Conservation (phyloP, 306 rosid genomes). For the Pterocarpus santalinus region DNA sequence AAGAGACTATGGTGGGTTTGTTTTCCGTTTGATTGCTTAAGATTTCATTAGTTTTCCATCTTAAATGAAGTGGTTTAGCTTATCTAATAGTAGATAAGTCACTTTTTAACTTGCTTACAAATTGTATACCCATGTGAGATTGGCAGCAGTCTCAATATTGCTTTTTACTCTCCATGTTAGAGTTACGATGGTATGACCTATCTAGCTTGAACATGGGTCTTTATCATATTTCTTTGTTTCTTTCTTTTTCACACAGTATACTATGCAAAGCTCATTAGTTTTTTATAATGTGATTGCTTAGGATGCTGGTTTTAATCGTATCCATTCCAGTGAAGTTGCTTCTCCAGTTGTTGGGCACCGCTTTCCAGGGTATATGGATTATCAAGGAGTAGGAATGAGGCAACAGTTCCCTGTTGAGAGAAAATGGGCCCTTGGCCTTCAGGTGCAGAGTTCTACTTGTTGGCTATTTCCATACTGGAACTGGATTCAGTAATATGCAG, state of each 20-base stretch:
- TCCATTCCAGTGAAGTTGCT: constrained; percentile 62
- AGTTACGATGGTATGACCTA: not conserved
- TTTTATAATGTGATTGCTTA: constrained; percentile 42
- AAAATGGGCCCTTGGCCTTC: constrained; percentile 99
- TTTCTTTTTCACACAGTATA: constrained; percentile 26
- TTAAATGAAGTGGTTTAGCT: constrained; percentile 34
- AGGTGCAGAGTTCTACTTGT: constrained; percentile 65
- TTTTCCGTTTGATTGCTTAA: constrained; percentile 8
- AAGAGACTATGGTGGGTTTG: constrained; percentile 78
- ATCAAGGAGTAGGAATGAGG: constrained; percentile 69
- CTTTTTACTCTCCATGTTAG: not conserved
- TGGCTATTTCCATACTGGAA: constrained; percentile 23
- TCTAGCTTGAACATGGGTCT: constrained; percentile 40
- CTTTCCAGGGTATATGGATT: constrained; percentile 70
- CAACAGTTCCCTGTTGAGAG: constrained; percentile 83
- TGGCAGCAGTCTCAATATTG: constrained; percentile 20
- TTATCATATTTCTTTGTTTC: constrained; percentile 1
- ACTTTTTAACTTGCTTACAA: constrained; percentile 14
- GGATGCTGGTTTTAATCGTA: constrained; percentile 73
- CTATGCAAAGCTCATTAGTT: constrained; percentile 41
- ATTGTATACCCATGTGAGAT: constrained; percentile 23
- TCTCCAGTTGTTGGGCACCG: constrained; percentile 80
- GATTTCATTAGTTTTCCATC: constrained; percentile 16
- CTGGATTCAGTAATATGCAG: constrained; percentile 5
- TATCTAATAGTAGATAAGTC: constrained; percentile 12